Evolutionary conservation across 352 stramenopile genomes (phyloP), one percentile per base, ranked within the genome.

Genomic region (Phytopythium oedochilum): DNA sequence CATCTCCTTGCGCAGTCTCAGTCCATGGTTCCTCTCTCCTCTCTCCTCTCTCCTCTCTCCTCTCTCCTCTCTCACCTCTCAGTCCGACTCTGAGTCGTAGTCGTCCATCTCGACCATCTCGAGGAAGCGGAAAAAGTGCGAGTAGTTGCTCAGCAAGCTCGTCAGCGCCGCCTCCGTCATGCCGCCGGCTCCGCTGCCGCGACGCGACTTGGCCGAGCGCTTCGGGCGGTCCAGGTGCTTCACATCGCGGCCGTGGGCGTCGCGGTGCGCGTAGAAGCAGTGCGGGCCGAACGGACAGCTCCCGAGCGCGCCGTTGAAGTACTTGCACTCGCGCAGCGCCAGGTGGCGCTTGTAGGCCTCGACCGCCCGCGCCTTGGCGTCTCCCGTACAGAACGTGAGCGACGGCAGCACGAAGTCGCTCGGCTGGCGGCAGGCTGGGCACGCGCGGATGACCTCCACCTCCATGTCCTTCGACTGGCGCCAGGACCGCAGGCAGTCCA

Each of bases 391-490:
- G 52, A 92, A 92, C 29, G 72, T 73, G 34, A 89, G 78, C 32
- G 82, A 92, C 35, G 82, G 82, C n/a, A 92, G 78, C 44, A 92
- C 88, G 53, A 81, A 92, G 53, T 89, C 78, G 50, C 79, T 89
- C 18, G 77, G 75, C 28, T 79, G 32, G 17, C 82, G 77, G 18
- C 82, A 92, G 15, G 71, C 78, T 2, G 82, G 82, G 42, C 82
- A 92, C 23, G 75, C 63, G 9, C 79, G 78, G 44, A 78, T 88
- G 31, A 86, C 73, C 43, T 88, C 78, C 22, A 78, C 62, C 25
- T 92, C 77, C 77, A 85, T 76, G 59, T 86, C 75, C 46, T 89
- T 89, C 11, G 79, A 83, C 58, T 87, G 68, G 28, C 82, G 77
- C 82, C 82, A 92, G 35, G 57, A 70, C 20, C 82, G 73, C 31